Percentiles rank a stretch among this genome's conserved stretches.
These are phyloP conservation scores for Ophiostoma tasmaniense DNA, from an alignment of 2,329 filamentous ascomycete species.

Conservation along the genomic window DNA sequence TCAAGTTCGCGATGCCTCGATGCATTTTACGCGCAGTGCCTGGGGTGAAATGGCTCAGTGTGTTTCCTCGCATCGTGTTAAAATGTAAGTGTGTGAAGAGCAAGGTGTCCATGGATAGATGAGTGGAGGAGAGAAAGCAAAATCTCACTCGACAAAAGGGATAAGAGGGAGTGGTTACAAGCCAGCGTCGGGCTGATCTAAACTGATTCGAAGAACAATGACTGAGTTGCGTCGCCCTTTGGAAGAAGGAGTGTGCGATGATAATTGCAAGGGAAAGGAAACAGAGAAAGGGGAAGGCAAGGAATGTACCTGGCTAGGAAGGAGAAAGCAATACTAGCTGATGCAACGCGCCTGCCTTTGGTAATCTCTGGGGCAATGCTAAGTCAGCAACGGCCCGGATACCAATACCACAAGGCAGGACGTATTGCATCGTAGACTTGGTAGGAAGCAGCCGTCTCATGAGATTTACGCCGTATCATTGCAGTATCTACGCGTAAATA, in stretches of 20 bases:
- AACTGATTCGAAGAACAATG: neutral
- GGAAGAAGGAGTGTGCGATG: neutral
- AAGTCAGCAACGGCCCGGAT: neutral
- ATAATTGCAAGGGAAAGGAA: neutral
- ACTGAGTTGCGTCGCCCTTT: neutral
- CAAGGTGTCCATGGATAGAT: neutral
- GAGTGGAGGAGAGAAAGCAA: neutral
- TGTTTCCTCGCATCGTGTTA: neutral
- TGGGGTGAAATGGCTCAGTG: neutral
- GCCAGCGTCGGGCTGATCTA: constrained; percentile 1
- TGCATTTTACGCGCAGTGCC: neutral
- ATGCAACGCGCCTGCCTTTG: neutral
- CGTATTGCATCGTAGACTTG: too few relatives aligned
- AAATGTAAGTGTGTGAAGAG: neutral
- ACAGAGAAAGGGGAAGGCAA: neutral
- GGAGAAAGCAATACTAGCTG: neutral
- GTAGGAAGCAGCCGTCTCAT: neutral
- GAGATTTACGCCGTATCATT: too few relatives aligned
- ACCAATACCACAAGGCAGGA: neutral
- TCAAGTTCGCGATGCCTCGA: neutral
- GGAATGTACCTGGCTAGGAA: neutral
- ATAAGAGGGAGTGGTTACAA: neutral
- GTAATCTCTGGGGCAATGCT: neutral
- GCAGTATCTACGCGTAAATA: neutral
- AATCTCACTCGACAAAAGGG: neutral